Conservation (phyloP, 148 eudicot species). For the Cornus florida region DNA sequence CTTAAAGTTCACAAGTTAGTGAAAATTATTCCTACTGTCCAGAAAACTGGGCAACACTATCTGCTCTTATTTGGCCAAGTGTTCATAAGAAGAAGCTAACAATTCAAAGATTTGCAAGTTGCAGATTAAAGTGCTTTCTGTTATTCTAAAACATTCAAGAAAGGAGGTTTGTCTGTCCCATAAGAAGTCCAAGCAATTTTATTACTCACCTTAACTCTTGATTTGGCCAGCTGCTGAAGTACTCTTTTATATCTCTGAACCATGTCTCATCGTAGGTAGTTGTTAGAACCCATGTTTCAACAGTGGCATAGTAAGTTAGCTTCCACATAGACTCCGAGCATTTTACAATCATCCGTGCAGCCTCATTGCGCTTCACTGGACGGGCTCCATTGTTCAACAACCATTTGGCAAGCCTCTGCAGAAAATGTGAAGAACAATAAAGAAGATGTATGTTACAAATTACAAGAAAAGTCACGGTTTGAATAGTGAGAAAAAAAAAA, state of each 20-base stretch:
- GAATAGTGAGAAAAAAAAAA: background rate
- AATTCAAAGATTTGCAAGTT: background rate
- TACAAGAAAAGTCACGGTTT: background rate
- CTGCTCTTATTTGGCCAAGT: background rate
- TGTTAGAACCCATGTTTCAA: conserved; percentile 58
- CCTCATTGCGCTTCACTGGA: conserved; percentile 47
- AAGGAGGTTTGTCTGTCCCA: background rate
- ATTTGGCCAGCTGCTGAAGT: conserved; percentile 80
- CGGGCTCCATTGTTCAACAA: conserved; percentile 39
- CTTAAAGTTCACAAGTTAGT: background rate
- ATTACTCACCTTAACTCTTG: conserved; percentile 79
- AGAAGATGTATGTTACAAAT: background rate
- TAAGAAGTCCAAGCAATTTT: background rate
- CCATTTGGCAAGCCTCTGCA: conserved; percentile 70
- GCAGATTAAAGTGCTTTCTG: background rate
- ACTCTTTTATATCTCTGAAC: conserved; percentile 62
- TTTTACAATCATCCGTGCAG: conserved; percentile 57
- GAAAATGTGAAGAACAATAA: background rate
- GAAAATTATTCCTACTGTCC: background rate
- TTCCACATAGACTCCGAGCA: conserved; percentile 96
- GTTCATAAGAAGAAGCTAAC: background rate
- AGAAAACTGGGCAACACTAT: background rate
- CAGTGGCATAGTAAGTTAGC: conserved; percentile 73
- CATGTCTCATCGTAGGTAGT: conserved; percentile 62
- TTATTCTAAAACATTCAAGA: background rate